These are phyloP conservation scores for Oemleria cerasiformis DNA, from an alignment of 306 rosid species.

Conservation along the genomic window DNA sequence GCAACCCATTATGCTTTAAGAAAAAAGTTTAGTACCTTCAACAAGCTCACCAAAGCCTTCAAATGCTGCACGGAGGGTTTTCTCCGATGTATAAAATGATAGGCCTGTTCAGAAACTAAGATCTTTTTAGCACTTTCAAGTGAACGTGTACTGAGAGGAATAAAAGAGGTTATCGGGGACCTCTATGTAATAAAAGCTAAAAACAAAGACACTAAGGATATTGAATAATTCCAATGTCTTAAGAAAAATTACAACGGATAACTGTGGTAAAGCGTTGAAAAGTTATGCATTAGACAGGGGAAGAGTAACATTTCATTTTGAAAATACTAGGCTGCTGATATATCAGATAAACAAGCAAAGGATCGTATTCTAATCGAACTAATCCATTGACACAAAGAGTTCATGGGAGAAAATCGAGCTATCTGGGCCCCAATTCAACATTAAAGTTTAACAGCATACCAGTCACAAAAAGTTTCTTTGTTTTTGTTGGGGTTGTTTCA, in stretches of 20 bases:
- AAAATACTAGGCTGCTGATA: neutral
- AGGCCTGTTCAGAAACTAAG: conserved; percentile 46
- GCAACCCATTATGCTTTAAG: neutral
- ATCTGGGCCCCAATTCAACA: no score
- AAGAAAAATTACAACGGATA: neutral
- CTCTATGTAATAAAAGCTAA: no score
- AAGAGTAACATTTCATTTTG: neutral
- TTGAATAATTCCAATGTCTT: neutral
- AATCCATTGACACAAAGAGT: no score
- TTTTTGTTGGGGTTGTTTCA: conserved; percentile 33
- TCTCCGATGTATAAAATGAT: conserved; percentile 67
- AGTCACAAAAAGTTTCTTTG: conserved; percentile 53
- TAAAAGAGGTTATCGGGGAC: neutral
- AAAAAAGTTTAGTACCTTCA: conserved; percentile 46
- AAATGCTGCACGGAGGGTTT: conserved; percentile 77
- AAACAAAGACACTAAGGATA: neutral
- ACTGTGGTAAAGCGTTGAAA: neutral
- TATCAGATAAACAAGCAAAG: neutral
- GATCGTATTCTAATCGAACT: neutral
- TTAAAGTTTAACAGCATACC: conserved; percentile 23
- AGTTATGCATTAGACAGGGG: neutral
- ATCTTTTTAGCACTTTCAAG: neutral
- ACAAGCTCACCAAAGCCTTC: conserved; percentile 83
- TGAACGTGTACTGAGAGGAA: neutral
- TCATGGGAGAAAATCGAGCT: no score